phyloP scores from a whole-genome alignment of 176 grass and related monocot genomes.

The Coix lacrymajobi region DNA sequence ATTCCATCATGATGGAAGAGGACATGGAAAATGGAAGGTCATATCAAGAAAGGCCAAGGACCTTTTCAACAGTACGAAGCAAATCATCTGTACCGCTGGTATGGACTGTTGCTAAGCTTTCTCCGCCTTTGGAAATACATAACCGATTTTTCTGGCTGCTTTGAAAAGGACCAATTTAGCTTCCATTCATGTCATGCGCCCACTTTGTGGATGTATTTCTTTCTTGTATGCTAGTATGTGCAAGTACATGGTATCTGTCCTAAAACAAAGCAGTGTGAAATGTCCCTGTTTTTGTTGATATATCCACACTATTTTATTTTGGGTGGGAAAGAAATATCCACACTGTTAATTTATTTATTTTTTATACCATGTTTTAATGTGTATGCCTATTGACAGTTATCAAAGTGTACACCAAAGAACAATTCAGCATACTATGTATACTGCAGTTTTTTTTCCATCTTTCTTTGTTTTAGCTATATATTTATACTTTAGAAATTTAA shows the following conservation, averaged over 20 bases:
- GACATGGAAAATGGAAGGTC: conserved; percentile 80
- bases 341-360: neutral
- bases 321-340: neutral
- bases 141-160: neutral
- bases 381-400: neutral
- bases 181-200: neutral
- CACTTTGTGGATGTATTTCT: neutral
- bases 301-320: neutral
- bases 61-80: conserved; percentile 76
- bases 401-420: neutral
- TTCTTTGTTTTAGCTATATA: neutral
- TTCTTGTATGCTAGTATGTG: conserved; percentile 4
- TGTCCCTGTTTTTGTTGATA: conserved; percentile 6
- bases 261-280: neutral
- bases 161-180: neutral
- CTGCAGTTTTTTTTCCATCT: neutral
- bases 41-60: conserved; percentile 73
- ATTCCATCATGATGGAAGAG: conserved; percentile 76
- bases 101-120: conserved; percentile 25
- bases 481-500: neutral
- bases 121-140: neutral
- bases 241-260: neutral
- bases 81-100: conserved; percentile 77
- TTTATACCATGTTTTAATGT: neutral
- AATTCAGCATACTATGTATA: neutral